Percentiles rank a stretch among this genome's conserved stretches.
phyloP scores from a whole-genome alignment of 306 rosid species.

The Cicer pinnatifidum region DNA sequence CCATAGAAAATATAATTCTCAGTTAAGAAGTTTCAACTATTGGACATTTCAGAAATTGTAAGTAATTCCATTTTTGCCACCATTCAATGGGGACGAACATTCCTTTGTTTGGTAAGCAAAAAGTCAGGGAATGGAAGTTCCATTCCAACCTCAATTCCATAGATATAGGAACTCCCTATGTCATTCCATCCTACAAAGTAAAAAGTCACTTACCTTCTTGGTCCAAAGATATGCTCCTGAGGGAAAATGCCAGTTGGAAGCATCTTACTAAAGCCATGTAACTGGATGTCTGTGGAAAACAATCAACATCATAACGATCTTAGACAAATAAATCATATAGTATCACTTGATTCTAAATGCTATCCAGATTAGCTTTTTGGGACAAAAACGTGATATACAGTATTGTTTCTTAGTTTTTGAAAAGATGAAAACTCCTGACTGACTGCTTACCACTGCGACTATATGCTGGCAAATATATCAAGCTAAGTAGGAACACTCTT shows the following conservation, averaged over 20 bases:
- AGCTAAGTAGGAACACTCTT: constrained; percentile 13
- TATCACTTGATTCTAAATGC: constrained; percentile 22
- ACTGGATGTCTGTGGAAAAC: constrained; percentile 69
- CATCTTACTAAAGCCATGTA: constrained; percentile 77
- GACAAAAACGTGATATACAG: constrained; percentile 25
- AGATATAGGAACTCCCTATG: constrained; percentile 12
- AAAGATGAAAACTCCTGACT: constrained; percentile 28
- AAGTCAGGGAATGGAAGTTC: constrained; percentile 27
- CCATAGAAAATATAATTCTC: constrained; percentile 27
- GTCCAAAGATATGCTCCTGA: constrained; percentile 68
- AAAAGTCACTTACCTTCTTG: constrained; percentile 68
- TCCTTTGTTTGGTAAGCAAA: constrained; percentile 28
- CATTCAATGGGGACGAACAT: constrained; percentile 32
- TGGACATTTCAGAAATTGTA: constrained; percentile 34
- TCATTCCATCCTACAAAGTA: constrained; percentile 24
- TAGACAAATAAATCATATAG: constrained; percentile 16
- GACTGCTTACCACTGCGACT: constrained; percentile 11
- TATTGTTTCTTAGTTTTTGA: constrained; percentile 17
- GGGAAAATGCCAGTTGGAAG: constrained; percentile 93
- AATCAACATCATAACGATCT: constrained; percentile 41
- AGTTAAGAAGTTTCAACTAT: constrained; percentile 33
- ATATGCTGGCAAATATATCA: constrained; percentile 19
- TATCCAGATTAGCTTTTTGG: constrained; percentile 27
- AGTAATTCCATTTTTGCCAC: constrained; percentile 32
- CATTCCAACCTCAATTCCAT: constrained; percentile 20